Evolutionary conservation across 768 basidiomycete genomes (phyloP).

Genomic region (Collybiopsis confluens): DNA sequence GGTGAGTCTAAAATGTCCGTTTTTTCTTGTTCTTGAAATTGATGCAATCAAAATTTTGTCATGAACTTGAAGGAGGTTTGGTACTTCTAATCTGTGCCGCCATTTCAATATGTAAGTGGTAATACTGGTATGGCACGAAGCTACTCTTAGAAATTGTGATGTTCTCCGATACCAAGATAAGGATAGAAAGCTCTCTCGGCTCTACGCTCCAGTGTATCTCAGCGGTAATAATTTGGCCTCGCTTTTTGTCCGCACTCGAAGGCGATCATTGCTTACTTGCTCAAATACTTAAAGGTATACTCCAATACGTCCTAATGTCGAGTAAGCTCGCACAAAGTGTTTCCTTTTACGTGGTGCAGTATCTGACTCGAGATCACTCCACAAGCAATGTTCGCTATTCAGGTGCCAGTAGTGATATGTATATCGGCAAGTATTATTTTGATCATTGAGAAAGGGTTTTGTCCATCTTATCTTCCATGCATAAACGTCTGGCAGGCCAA

Average conservation of each 20-base stretch:
- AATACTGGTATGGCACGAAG: too few species aligned
- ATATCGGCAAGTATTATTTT: too few species aligned
- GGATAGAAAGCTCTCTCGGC: not conserved
- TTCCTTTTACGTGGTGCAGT: too few species aligned
- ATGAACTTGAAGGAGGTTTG: not conserved
- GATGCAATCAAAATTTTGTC: not conserved
- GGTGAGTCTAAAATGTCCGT: not conserved
- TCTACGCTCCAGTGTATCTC: not conserved
- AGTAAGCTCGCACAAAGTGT: too few species aligned
- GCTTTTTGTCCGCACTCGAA: too few species aligned
- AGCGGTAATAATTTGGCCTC: not conserved
- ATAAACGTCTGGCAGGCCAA: too few species aligned
- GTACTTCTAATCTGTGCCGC: not conserved
- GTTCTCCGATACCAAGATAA: not conserved
- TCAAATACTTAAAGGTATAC: not conserved
- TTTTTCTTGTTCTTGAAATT: too few species aligned
- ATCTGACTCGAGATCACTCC: too few species aligned
- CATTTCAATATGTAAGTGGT: not conserved
- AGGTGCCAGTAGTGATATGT: too few species aligned
- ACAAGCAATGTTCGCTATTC: too few species aligned
- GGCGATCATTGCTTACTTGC: not conserved
- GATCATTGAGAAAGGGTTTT: too few species aligned
- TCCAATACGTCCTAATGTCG: not conserved
- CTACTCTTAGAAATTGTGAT: not conserved
- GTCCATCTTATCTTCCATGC: too few species aligned